phyloP scores from a whole-genome alignment of 345 rosid genomes.

The Linum usitatissimum region DNA sequence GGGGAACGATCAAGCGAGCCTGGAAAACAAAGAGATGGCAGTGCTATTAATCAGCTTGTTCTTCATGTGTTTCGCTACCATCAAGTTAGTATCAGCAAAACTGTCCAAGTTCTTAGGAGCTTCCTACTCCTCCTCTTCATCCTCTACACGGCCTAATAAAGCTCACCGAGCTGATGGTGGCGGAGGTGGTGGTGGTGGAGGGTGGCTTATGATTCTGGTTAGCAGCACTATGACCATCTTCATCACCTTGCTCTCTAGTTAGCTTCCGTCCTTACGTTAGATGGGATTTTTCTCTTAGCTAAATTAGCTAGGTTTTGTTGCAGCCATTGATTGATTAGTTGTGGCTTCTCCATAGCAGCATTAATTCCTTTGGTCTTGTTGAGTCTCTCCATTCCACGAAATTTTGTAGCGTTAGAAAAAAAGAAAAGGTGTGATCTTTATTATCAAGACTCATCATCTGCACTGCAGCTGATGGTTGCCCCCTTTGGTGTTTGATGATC shows the following conservation, averaged over 20 bases:
- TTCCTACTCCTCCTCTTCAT: slow-evolving; percentile 7
- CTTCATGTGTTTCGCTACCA: slow-evolving; percentile 44
- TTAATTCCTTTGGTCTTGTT: neutral
- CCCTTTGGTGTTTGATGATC: too few species aligned
- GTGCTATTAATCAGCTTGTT: slow-evolving; percentile 52
- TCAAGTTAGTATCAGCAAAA: slow-evolving; percentile 44
- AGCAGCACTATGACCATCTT: slow-evolving; percentile 76
- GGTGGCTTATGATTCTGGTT: slow-evolving; percentile 67
- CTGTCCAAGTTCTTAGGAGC: slow-evolving; percentile 27
- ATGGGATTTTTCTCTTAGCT: neutral
- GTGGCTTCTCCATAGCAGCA: neutral
- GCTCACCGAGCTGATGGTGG: slow-evolving; percentile 15
- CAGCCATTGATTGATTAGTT: neutral
- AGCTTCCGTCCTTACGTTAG: slow-evolving; percentile 8
- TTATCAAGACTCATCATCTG: neutral
- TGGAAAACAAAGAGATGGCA: slow-evolving; percentile 61
- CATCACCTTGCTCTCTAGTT: slow-evolving; percentile 57
- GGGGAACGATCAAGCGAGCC: slow-evolving; percentile 37
- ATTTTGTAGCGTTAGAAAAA: neutral
- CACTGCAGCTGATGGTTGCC: too few species aligned
- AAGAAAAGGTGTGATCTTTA: neutral
- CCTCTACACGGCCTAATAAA: slow-evolving; percentile 15
- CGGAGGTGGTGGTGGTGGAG: slow-evolving; percentile 32
- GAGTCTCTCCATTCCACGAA: neutral
- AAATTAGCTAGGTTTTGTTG: too few species aligned